Conservation (phyloP, 306 rosid species). For the Medicago lupulina region DNA sequence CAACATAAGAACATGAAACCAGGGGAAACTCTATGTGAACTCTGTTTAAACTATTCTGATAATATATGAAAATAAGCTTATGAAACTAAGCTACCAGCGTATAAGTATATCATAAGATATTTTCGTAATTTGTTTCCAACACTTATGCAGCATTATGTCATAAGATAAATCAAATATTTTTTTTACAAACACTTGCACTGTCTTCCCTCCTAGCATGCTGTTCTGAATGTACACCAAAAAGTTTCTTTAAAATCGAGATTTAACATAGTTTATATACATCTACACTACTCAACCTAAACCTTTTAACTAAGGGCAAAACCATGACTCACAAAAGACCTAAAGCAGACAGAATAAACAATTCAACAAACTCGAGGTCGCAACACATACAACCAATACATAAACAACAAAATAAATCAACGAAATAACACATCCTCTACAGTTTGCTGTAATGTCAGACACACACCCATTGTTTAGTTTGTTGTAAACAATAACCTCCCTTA, state of each 20-base stretch:
- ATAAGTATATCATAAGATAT: background rate
- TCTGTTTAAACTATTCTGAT: background rate
- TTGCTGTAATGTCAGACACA: background rate
- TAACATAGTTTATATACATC: background rate
- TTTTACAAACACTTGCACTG: background rate
- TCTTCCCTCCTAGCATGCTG: background rate
- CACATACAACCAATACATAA: background rate
- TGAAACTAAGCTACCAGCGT: background rate
- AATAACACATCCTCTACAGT: background rate
- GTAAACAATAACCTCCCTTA: background rate
- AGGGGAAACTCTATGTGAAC: background rate
- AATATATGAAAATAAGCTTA: background rate
- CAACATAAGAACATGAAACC: background rate
- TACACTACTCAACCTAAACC: background rate
- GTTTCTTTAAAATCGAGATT: background rate
- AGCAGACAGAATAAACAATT: background rate
- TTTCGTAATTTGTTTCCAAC: background rate
- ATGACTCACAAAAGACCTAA: background rate
- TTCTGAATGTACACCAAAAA: background rate
- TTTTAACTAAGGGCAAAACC: background rate
- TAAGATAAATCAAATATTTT: background rate
- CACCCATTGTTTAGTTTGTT: background rate
- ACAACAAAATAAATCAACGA: background rate
- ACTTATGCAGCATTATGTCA: background rate
- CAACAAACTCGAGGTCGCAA: background rate